A percentile compares a stretch with the other conserved stretches of the same genome.
Evolutionary conservation across 257 asterid species (phyloP).

Genomic region (Echites panduratus): DNA sequence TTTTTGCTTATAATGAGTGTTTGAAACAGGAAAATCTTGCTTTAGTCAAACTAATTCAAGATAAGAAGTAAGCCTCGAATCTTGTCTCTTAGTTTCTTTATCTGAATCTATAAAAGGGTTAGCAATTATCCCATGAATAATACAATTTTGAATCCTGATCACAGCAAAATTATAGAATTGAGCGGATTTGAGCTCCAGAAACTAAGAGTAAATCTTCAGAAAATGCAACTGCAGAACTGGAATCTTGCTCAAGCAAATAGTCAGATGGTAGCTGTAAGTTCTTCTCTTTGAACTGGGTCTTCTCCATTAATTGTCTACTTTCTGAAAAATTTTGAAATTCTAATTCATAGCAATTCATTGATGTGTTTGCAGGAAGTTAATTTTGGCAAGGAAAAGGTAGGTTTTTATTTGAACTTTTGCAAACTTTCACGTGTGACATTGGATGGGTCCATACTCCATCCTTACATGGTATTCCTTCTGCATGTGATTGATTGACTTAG

Average conservation of each 20-base stretch:
- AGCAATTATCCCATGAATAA: background rate
- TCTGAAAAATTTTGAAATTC: background rate
- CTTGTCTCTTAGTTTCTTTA: background rate
- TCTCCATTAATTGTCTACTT: background rate
- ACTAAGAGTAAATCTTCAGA: conserved; percentile 56
- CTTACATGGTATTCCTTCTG: background rate
- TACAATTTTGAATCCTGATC: conserved; percentile 10
- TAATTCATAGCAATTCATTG: background rate
- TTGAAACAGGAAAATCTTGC: conserved; percentile 71
- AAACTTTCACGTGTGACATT: background rate
- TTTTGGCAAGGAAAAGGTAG: conserved; percentile 65
- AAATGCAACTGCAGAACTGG: conserved; percentile 82
- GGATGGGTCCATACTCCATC: background rate
- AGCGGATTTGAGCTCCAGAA: conserved; percentile 69
- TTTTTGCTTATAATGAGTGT: conserved; percentile 11
- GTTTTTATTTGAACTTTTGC: conserved; percentile 5
- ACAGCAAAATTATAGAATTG: conserved; percentile 75
- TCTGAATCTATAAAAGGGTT: background rate
- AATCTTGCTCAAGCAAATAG: conserved; percentile 76
- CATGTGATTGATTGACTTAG: background rate
- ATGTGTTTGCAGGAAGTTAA: conserved; percentile 64
- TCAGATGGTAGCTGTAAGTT: conserved; percentile 64
- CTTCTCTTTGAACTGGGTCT: too few relatives aligned
- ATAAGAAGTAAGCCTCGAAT: conserved; percentile 49
- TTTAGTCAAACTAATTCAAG: conserved; percentile 64